Conservation (phyloP, 495 filamentous ascomycete species). For the Pyronema omphalodes region DNA sequence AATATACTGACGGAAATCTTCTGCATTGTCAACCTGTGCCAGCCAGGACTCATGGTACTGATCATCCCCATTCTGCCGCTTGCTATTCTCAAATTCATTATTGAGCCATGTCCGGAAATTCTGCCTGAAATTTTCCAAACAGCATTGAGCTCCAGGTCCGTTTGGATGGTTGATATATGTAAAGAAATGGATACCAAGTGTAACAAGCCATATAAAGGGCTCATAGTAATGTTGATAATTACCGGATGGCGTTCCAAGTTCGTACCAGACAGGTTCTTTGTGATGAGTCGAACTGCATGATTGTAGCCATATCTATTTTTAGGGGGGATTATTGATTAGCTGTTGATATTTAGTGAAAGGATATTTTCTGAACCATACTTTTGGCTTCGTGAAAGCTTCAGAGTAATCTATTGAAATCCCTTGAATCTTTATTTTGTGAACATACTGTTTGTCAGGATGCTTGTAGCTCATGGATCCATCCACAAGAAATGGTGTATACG, state of each 20-base stretch:
- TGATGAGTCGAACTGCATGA: not conserved
- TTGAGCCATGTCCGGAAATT: slow-evolving; percentile 38
- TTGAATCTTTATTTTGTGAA: not conserved
- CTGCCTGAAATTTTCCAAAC: slow-evolving; percentile 30
- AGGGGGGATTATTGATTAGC: slow-evolving; percentile 31
- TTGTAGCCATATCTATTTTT: not conserved
- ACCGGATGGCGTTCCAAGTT: slow-evolving; percentile 32
- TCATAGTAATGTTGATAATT: slow-evolving; percentile 41
- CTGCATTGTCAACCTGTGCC: slow-evolving; percentile 35
- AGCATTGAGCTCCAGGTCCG: slow-evolving; percentile 25
- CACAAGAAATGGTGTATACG: not conserved
- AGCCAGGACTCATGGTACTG: slow-evolving; percentile 24
- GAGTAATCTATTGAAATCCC: slow-evolving; percentile 30
- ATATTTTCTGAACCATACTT: slow-evolving; percentile 31
- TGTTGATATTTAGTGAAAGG: slow-evolving; percentile 30
- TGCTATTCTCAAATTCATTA: not conserved
- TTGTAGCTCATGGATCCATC: not conserved
- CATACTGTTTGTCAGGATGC: not conserved
- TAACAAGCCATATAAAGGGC: slow-evolving; percentile 47
- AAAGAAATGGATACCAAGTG: slow-evolving; percentile 43
- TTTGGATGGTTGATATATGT: slow-evolving; percentile 33
- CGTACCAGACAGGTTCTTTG: slow-evolving; percentile 34
- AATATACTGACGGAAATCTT: slow-evolving; percentile 42
- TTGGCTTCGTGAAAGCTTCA: slow-evolving; percentile 26
- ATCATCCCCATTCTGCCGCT: not conserved